Conservation (phyloP, 768 basidiomycete species). For the Collybia sp. region DNA sequence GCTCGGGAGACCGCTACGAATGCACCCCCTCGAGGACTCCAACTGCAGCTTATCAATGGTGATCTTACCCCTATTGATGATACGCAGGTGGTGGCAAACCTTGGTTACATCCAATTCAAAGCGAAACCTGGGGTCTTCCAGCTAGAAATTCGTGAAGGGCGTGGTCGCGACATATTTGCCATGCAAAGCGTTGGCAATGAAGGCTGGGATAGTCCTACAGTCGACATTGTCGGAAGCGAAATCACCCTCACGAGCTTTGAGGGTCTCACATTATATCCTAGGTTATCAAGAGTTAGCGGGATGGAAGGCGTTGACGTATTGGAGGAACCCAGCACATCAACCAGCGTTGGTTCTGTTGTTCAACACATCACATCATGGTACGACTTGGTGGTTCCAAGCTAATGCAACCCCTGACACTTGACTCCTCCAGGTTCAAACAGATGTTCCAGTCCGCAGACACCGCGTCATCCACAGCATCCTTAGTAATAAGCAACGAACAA, state of each 20-base stretch:
- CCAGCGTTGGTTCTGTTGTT: neutral
- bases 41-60: slow-evolving; percentile 68
- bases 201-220: slow-evolving; percentile 79
- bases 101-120: slow-evolving; percentile 96
- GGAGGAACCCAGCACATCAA: slow-evolving; percentile 30
- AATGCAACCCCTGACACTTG: too few species aligned
- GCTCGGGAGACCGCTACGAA: slow-evolving; percentile 68
- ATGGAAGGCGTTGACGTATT: slow-evolving; percentile 85
- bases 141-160: slow-evolving; percentile 78
- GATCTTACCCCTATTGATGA: slow-evolving; percentile 60
- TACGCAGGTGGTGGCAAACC: slow-evolving; percentile 89
- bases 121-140: slow-evolving; percentile 85
- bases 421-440: slow-evolving; percentile 34
- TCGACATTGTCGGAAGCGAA: slow-evolving; percentile 64
- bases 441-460: slow-evolving; percentile 32
- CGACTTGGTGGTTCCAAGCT: too few species aligned
- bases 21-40: slow-evolving; percentile 82
- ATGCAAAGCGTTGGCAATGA: slow-evolving; percentile 86
- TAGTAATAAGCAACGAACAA: slow-evolving; percentile 34
- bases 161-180: slow-evolving; percentile 73
- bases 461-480: slow-evolving; percentile 7
- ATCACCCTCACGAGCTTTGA: slow-evolving; percentile 87
- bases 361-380: too few species aligned
- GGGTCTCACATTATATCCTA: slow-evolving; percentile 85
- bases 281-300: slow-evolving; percentile 62